Evolutionary conservation across 257 asterid species (phyloP), one percentile per base, ranked within the genome.

Genomic region (Solanum ossicruentum): DNA sequence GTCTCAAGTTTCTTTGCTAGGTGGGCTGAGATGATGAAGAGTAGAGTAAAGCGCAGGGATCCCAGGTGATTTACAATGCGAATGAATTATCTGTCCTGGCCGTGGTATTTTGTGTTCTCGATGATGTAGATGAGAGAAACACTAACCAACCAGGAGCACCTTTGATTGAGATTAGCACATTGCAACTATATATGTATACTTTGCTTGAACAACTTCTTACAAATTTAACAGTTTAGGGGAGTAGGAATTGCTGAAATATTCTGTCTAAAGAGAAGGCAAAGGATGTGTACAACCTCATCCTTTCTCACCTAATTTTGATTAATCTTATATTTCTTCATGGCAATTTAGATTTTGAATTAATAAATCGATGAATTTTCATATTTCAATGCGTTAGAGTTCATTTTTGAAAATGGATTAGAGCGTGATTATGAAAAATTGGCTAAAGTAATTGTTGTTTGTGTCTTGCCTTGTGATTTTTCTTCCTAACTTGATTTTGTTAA

Each of bases 1-100:
- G 91, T 90, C 20, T 92, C 94, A 15, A 83, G 86, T 84, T 84
- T 88, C 80, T 89, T 92, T 75, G 88, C 87, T 32, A 88, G 92
- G 86, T 90, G 93, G 88, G 94, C 89, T 71, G 88, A 90, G 88
- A 91, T 92, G 92, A 90, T 87, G 91, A 90, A 60, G 90, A 87
- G 57, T 57, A 85, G 89, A 82, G 85, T 85, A 60, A 80, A 86
- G 71, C 77, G 86, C 13, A 80, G 91, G 75, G 85, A 83, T 65
- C 77, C 67, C 28, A 39, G 66, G 52, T 55, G 57, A 56, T 28
- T 11, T 58, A 36, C 55, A 21, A 2, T 57, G 67, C 49, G 83
- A 87, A 57, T 52, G 77, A 28, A 43, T 56, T 61, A 41, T 63
- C 87, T 77, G 81, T 57, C 70, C 41, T 26, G 41, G 52, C 47